Evolutionary conservation across 345 rosid genomes (phyloP).

Genomic region (Chamaenerion angustifolium): DNA sequence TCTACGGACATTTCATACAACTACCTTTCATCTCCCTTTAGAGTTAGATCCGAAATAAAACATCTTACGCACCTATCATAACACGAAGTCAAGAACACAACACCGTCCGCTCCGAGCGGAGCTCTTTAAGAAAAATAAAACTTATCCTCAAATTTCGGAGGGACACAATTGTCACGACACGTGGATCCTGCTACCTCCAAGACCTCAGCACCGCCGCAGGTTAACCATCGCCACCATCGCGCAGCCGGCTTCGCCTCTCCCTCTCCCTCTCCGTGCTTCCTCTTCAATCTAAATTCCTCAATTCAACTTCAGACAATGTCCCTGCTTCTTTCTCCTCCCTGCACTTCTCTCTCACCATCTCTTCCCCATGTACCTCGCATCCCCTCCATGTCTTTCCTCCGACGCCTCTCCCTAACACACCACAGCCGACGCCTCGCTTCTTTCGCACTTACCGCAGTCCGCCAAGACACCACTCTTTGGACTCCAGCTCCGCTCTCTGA

Average conservation of each 20-base stretch:
- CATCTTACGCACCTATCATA: no score
- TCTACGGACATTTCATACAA: no score
- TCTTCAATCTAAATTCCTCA: neutral
- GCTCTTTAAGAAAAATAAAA: no score
- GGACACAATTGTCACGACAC: neutral
- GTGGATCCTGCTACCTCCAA: neutral
- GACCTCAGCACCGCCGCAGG: neutral
- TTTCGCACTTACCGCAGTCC: constrained; percentile 38
- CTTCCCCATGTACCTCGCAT: constrained; percentile 35
- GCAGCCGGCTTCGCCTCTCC: constrained; percentile 10
- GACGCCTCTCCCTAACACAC: constrained; percentile 12
- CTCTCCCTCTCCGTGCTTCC: constrained; percentile 1
- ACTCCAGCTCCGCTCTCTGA: constrained; percentile 50
- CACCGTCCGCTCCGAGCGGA: no score
- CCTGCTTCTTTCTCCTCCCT: constrained; percentile 6
- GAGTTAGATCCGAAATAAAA: no score
- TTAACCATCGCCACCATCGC: constrained; percentile 2
- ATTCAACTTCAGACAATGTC: constrained; percentile 28
- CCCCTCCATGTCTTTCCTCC: constrained; percentile 46
- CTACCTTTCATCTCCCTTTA: no score
- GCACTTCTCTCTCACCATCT: constrained; percentile 10
- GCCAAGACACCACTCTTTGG: constrained; percentile 69
- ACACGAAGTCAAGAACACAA: no score
- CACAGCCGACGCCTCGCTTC: constrained; percentile 29
- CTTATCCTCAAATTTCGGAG: constrained; percentile 12